These are phyloP conservation scores for Umbellularia californica DNA, from an alignment of 164 flowering plant genomes.

Conservation along the genomic window DNA sequence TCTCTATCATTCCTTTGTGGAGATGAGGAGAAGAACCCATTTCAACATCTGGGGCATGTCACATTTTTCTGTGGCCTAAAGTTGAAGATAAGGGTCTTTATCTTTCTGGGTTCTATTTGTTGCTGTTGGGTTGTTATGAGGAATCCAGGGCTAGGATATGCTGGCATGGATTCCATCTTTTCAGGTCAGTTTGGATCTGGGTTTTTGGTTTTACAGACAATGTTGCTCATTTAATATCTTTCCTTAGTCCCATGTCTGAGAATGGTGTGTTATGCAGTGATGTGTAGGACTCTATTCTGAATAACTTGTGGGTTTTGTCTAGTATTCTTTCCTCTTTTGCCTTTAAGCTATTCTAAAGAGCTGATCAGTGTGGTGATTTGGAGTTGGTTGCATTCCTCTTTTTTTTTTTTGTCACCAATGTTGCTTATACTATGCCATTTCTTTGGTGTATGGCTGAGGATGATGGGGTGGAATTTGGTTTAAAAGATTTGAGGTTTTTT, in stretches of 20 bases:
- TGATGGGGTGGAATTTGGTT: not conserved
- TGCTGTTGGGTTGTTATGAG: constrained; percentile 7
- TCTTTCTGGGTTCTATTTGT: not conserved
- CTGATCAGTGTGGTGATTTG: not conserved
- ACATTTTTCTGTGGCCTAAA: not conserved
- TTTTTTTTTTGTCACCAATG: not conserved
- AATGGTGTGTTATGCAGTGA: not conserved
- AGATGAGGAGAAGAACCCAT: not conserved
- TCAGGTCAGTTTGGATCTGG: constrained; percentile 17
- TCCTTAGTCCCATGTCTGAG: not conserved
- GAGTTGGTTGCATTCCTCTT: not conserved
- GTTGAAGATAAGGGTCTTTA: not conserved
- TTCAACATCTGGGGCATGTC: not conserved
- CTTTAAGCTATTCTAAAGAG: not conserved
- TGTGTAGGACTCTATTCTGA: no score
- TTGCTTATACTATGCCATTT: not conserved
- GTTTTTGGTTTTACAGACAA: constrained; percentile 6
- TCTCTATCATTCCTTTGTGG: not conserved
- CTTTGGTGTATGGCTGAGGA: not conserved
- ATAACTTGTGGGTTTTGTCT: not conserved
- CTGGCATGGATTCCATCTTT: constrained; percentile 21
- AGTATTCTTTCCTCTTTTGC: not conserved
- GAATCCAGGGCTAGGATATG: constrained; percentile 16
- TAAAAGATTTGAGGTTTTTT: no score
- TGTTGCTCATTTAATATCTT: not conserved